Conservation (phyloP, 169 alveolate species). For the Theileria parva region DNA sequence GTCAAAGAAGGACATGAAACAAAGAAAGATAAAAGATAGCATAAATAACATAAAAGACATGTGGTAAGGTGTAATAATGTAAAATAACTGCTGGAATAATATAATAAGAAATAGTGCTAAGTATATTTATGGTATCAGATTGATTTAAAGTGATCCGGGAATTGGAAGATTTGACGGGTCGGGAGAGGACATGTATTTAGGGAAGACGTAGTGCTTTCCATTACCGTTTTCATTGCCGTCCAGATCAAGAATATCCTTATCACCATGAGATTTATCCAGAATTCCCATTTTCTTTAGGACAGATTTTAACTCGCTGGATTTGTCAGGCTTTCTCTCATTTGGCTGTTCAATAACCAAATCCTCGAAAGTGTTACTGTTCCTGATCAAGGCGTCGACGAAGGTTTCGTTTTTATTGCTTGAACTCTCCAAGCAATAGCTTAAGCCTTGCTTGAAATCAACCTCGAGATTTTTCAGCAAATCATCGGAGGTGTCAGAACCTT, state of each 20-base stretch:
- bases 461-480: not conserved
- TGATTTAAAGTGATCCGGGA: conserved; percentile 37
- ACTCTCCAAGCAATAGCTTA: not conserved
- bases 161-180: conserved; percentile 65
- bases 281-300: conserved; percentile 40
- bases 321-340: not conserved
- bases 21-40: conserved; percentile 42
- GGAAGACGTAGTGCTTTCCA: conserved; percentile 37
- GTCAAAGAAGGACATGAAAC: conserved; percentile 52
- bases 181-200: conserved; percentile 56
- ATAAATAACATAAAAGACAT: conserved; percentile 22
- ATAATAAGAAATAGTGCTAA: not conserved
- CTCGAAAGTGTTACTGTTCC: conserved; percentile 9
- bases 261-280: not conserved
- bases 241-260: not conserved
- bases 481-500: not conserved
- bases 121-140: not conserved
- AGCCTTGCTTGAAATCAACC: not conserved
- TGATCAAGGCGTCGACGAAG: conserved; percentile 25
- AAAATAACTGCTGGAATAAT: not conserved
- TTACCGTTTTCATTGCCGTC: conserved; percentile 1
- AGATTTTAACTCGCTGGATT: conserved; percentile 35
- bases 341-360: not conserved
- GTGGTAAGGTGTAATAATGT: conserved; percentile 23
- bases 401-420: not conserved